phyloP scores from a whole-genome alignment of 192 early-diverging fungal species.

The Backusella sp. region DNA sequence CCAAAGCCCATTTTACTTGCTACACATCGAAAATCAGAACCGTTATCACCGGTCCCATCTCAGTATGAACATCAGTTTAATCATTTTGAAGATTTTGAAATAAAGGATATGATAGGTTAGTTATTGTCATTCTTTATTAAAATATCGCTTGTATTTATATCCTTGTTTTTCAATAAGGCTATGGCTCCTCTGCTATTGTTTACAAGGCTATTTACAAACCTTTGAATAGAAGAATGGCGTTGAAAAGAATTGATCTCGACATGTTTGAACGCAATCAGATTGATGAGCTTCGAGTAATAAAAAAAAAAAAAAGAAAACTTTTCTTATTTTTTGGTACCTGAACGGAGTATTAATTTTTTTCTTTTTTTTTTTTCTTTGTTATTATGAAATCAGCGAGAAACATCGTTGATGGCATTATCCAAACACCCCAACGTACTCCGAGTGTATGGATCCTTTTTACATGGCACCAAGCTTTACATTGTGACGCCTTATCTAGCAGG shows the following conservation, averaged over 20 bases:
- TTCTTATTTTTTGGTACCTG: slow-evolving; percentile 5
- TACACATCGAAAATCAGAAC: neutral
- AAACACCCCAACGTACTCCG: slow-evolving; percentile 82
- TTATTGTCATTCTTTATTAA: neutral
- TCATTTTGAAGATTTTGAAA: slow-evolving; percentile 29
- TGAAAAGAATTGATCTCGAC: slow-evolving; percentile 89
- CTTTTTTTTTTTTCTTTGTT: neutral
- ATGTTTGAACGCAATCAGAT: slow-evolving; percentile 91
- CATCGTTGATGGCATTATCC: slow-evolving; percentile 82
- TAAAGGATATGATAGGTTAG: slow-evolving; percentile 33
- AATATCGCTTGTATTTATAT: neutral
- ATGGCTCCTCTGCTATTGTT: slow-evolving; percentile 85
- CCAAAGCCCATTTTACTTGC: neutral
- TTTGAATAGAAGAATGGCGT: slow-evolving; percentile 61
- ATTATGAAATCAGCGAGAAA: slow-evolving; percentile 59
- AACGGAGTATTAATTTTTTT: neutral
- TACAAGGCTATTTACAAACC: slow-evolving; percentile 80
- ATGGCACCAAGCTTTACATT: slow-evolving; percentile 76
- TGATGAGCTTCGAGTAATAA: slow-evolving; percentile 77
- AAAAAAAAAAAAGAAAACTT: neutral
- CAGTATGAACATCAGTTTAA: slow-evolving; percentile 21
- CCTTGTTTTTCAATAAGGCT: slow-evolving; percentile 47
- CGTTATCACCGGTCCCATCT: neutral
- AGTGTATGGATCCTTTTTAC: slow-evolving; percentile 85
- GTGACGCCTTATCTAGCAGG: slow-evolving; percentile 71